Conservation (phyloP, 257 asterid genomes). For the Capsicum chinense region DNA sequence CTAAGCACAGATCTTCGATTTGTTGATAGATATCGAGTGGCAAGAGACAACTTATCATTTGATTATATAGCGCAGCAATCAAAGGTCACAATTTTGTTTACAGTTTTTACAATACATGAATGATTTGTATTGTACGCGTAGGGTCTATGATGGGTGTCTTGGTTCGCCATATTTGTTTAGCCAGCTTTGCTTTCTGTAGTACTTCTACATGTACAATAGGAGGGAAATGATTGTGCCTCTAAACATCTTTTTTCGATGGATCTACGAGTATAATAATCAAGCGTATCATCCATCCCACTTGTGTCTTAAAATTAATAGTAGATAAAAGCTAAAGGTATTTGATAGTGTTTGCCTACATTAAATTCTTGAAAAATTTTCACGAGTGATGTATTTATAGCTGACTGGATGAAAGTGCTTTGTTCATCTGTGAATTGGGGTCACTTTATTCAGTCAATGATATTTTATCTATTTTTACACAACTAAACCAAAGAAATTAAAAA, state of each 20-base stretch:
- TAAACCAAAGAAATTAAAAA: no score
- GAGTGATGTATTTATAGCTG: no score
- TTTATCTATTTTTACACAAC: no score
- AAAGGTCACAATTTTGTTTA: constrained; percentile 28
- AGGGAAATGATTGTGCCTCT: neutral
- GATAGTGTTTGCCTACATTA: neutral
- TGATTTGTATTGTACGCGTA: constrained; percentile 6
- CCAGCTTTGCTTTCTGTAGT: constrained; percentile 8
- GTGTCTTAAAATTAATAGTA: neutral
- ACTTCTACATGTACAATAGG: constrained; percentile 9
- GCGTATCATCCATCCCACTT: neutral
- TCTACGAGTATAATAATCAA: neutral
- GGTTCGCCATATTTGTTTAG: neutral
- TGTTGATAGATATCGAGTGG: constrained; percentile 6
- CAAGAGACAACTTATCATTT: neutral
- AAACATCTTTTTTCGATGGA: neutral
- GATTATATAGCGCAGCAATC: constrained; percentile 15
- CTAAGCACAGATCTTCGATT: neutral
- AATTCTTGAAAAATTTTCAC: no score
- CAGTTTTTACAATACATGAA: neutral
- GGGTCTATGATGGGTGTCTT: neutral
- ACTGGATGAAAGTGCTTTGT: no score
- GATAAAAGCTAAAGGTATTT: neutral
- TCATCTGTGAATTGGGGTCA: no score
- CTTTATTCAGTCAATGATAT: no score